A percentile compares a stretch with the other conserved stretches of the same genome.
These are phyloP conservation scores for Deinandra increscens DNA, from an alignment of 129 eudicot genomes.

Conservation along the genomic window DNA sequence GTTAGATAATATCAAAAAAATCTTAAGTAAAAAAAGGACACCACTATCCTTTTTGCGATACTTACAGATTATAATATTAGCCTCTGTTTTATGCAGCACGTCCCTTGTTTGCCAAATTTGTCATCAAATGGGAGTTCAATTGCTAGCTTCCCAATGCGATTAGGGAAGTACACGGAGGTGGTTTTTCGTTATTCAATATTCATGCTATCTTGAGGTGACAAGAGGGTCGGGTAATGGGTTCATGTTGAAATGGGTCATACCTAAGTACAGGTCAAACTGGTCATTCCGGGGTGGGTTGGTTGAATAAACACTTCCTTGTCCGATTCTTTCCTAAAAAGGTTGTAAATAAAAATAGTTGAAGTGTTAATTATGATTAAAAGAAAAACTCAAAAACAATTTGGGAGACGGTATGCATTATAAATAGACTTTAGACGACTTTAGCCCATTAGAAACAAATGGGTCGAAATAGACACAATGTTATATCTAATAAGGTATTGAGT, in stretches of 20 bases:
- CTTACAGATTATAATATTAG: not conserved
- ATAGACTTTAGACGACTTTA: not conserved
- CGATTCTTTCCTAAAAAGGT: not conserved
- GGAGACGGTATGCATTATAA: not conserved
- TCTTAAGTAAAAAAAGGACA: not conserved
- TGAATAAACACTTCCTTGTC: not conserved
- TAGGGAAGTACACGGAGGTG: slow-evolving; percentile 93
- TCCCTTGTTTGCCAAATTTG: slow-evolving; percentile 69
- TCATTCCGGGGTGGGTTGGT: not conserved
- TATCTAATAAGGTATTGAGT: not conserved
- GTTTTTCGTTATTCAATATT: not conserved
- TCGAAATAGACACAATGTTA: not conserved
- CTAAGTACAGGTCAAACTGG: not conserved
- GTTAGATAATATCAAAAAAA: not conserved
- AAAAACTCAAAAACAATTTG: too few relatives aligned
- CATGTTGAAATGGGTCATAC: not conserved
- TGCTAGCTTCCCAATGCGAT: slow-evolving; percentile 49
- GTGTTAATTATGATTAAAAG: not conserved
- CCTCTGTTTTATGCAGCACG: slow-evolving; percentile 43
- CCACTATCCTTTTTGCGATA: not conserved
- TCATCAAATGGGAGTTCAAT: slow-evolving; percentile 42
- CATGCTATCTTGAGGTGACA: not conserved
- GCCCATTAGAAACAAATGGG: not conserved
- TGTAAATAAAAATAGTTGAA: not conserved
- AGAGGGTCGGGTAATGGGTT: not conserved